Base-by-base conservation (phyloP, 352 stramenopile genomes). In the Aphanomyces astaci region DNA sequence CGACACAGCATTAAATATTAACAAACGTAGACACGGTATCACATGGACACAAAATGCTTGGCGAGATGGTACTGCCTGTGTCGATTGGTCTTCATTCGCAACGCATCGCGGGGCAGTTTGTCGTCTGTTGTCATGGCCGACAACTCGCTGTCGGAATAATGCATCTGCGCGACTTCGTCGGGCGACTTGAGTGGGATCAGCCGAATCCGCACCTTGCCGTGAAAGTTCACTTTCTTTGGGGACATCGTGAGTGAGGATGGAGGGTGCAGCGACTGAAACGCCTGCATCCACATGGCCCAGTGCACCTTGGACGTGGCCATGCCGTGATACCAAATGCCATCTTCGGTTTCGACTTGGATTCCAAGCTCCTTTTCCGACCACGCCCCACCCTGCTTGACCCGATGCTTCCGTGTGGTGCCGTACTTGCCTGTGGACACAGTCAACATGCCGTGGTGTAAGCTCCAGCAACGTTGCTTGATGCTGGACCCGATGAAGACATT, bases 211-310 rank as follows among this genome's bases (percentile, higher is more conserved):
- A 59, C 51, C n/a, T 59, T 59, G 51, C 51, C 51, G 27, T 59
- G 51, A 25, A 59, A 59, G 27, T 59, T 59, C 22, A 59, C 51
- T 19, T 59, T 59, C 33, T 59, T 59, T 4, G 15, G 17, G 5
- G 30, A 30, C 5, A 39, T n/a, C 51, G 24, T 33, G 22, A 13
- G 19, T 32, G 25, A 11, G 22, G 22, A 25, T 19, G 22, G 25
- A 10, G 2, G 51, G 28, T 65, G 31, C 32, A 53, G 30, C 31
- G 31, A 10, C 19, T 52, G 36, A 4, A 65, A 30, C 25, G 39
- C 56, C 10, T 53, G 36, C 31, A 65, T n/a, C 56, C 56, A 65
- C 56, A 52, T 65, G 0, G 56, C 56, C 56, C 56, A 65, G 7
- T 22, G 31, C 3, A 24, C 28, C 39, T 65, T 65, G 56, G 56